A percentile compares a stretch with the other conserved stretches of the same genome.
These are phyloP conservation scores for Candida suzukii DNA, from an alignment of 805 yeast species.

Conservation along the genomic window DNA sequence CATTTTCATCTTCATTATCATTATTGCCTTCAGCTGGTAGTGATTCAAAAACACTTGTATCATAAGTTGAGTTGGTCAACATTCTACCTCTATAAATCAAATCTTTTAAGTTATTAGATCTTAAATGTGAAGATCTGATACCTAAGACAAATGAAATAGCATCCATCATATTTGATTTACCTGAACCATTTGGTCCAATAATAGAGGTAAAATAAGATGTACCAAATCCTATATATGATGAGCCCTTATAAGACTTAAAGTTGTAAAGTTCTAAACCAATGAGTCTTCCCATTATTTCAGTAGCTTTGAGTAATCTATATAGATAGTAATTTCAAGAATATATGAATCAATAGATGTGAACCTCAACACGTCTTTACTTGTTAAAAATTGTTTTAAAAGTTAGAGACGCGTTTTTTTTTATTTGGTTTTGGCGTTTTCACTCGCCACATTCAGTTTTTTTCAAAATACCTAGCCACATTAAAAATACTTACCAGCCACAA, in stretches of 20 bases:
- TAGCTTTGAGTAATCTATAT: too few relatives aligned
- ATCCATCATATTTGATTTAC: conserved; percentile 96
- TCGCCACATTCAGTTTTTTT: too few relatives aligned
- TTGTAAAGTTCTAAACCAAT: conserved; percentile 72
- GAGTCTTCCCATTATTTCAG: conserved; percentile 87
- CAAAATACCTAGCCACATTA: too few relatives aligned
- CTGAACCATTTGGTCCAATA: conserved; percentile 98
- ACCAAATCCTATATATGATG: conserved; percentile 74
- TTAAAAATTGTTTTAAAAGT: too few relatives aligned
- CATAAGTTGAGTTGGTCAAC: conserved; percentile 17
- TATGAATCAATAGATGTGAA: too few relatives aligned
- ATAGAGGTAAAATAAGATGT: conserved; percentile 78
- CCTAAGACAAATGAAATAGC: conserved; percentile 92
- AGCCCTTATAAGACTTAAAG: conserved; percentile 87
- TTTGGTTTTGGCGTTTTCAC: too few relatives aligned
- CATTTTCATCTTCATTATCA: conserved; percentile 16
- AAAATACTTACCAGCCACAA: too few relatives aligned
- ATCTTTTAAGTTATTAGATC: conserved; percentile 70
- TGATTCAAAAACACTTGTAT: too few relatives aligned
- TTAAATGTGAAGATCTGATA: conserved; percentile 61
- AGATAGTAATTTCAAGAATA: too few relatives aligned
- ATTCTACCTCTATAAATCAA: conserved; percentile 72
- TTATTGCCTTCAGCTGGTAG: conserved; percentile 19
- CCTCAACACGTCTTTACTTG: too few relatives aligned
- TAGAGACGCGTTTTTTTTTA: too few relatives aligned